Conservation (phyloP, 2,329 filamentous ascomycete species). For the Monosporascus sp. region DNA sequence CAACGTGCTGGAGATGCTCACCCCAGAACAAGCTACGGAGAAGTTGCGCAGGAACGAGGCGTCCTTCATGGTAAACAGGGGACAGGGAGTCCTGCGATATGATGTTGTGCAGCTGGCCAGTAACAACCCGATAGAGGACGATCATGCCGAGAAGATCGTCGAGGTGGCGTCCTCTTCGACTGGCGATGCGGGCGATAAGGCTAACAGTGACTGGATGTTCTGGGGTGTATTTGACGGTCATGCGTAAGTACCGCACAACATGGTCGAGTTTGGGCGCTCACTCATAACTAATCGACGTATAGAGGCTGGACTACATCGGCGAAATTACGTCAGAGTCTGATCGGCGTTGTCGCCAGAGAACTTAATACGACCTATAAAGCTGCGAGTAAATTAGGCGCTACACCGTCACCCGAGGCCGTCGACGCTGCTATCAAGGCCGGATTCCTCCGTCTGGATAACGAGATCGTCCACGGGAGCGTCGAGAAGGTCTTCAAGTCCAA, state of each 20-base stretch:
- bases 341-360: constrained; percentile 87
- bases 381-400: constrained; percentile 50
- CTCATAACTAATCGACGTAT: constrained; percentile 11
- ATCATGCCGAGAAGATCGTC: constrained; percentile 97
- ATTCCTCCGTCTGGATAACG: constrained; percentile 82
- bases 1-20: constrained; percentile 92
- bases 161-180: constrained; percentile 64
- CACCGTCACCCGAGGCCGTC: constrained; percentile 73
- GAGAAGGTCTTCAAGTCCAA: constrained; percentile 85
- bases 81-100: constrained; percentile 87
- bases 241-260: constrained; percentile 54
- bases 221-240: constrained; percentile 99
- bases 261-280: not conserved
- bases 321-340: constrained; percentile 86
- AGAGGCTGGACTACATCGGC: constrained; percentile 98
- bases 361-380: constrained; percentile 88
- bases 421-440: constrained; percentile 89
- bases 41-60: constrained; percentile 86
- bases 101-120: constrained; percentile 91
- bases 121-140: constrained; percentile 97
- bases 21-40: constrained; percentile 85
- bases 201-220: constrained; percentile 94
- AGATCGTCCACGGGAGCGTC: constrained; percentile 91
- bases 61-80: constrained; percentile 84
- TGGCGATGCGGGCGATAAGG: constrained; percentile 32